Evolutionary conservation across 371 early-diverging fungal genomes (phyloP), one percentile per base, ranked within the genome.

Genomic region (Mortierella sp.): DNA sequence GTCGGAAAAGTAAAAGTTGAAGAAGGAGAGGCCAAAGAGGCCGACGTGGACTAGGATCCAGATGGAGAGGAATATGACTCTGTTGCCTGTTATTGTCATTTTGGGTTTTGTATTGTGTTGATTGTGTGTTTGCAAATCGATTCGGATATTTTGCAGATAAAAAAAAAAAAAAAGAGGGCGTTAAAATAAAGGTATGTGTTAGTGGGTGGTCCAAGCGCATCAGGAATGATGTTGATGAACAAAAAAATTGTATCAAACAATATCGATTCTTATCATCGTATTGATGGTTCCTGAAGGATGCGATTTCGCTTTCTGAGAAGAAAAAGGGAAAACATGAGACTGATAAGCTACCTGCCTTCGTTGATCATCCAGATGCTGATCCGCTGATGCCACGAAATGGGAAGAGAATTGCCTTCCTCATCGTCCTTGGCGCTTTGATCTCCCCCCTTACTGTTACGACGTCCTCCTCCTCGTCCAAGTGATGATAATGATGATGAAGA

Each of bases 11-110:
- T 78, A 80, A 81, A 85, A 92, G 80, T 92, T 91, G 83, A 92
- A 87, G 63, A 90, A 87, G 19, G 89, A 90, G 72, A 92, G 80
- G 14, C 88, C 73, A 74, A 89, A 92, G 28, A 91, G 76, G 34
- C 92, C 84, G 16, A 81, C 75, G 76, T 92, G 91, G 26, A 91
- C 73, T 14, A 91, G 42, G 48, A 91, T 74, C 92, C 92, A 92
- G 26, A 91, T 74, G 19, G 82, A 80, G 71, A 91, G 84, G 80
- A 91, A 91, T 34, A 91, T 88, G 11, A 65, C 75, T 34, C 88
- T 82, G 55, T 77, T 78, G 19, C 89, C 89, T 89, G 42, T 38
- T 57, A 28, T 31, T 34, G 7, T 57, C 10, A 5, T 34, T 31
- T 38, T 38, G 42, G 42, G 5, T 38, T 1, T 38, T 38, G 42